Percentiles rank a stretch among this genome's conserved stretches.
Conservation (phyloP, 176 grass and related monocot genomes). For the Stipa capillata region DNA sequence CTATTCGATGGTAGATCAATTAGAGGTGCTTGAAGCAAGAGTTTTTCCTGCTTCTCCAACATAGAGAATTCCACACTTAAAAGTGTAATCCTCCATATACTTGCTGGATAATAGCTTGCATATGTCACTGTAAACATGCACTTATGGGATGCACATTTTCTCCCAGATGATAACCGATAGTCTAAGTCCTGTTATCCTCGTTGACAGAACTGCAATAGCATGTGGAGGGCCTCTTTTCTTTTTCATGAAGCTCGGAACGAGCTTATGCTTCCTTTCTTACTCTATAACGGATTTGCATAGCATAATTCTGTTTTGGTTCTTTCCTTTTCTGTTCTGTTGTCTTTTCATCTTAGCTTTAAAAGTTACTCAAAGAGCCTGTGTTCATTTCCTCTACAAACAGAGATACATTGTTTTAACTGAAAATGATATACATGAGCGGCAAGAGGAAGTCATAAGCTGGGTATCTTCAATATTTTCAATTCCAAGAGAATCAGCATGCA, state of each 20-base stretch:
- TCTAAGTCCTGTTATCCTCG: background rate
- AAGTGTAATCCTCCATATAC: background rate
- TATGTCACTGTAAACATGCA: background rate
- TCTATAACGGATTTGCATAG: background rate
- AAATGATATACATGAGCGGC: slow-evolving; percentile 46
- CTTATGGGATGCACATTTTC: background rate
- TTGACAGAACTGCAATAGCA: background rate
- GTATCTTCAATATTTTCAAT: slow-evolving; percentile 59
- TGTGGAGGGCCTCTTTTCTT: background rate
- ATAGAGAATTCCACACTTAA: background rate
- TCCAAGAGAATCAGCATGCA: slow-evolving; percentile 45
- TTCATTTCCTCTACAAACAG: slow-evolving; percentile 37
- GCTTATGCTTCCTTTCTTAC: background rate
- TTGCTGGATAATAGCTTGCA: background rate
- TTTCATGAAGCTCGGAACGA: background rate
- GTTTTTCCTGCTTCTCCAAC: background rate
- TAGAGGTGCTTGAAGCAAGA: background rate
- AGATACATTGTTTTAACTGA: slow-evolving; percentile 54
- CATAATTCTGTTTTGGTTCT: background rate
- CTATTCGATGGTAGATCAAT: background rate
- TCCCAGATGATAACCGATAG: too few species aligned
- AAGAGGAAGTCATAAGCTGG: slow-evolving; percentile 58
- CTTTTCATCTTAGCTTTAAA: background rate
- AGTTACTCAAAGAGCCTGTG: slow-evolving; percentile 2
- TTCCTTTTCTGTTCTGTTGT: background rate